Conservation (phyloP, 2,329 filamentous ascomycete genomes). For the Canariomyces notabilis region DNA sequence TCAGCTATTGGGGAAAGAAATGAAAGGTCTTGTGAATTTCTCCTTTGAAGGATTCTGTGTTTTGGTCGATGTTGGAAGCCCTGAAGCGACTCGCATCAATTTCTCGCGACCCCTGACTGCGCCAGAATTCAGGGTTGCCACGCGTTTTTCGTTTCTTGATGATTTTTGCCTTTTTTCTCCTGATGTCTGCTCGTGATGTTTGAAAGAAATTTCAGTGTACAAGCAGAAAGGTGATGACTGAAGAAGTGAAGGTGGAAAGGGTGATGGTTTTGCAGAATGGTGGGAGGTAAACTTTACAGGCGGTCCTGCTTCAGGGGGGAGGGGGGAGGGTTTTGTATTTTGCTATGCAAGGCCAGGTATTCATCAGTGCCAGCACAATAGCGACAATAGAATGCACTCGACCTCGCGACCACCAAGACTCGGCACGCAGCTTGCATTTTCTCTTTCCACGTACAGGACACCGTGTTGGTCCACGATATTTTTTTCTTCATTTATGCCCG, state of each 20-base stretch:
- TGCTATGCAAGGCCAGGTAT: too few relatives aligned
- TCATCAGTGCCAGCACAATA: constrained; percentile 9
- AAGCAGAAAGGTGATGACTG: neutral
- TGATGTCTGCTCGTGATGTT: neutral
- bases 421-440: neutral
- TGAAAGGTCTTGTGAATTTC: neutral
- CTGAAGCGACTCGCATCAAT: too few relatives aligned
- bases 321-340: constrained; percentile 1
- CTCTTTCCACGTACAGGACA: neutral
- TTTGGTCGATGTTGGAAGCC: too few relatives aligned
- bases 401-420: neutral
- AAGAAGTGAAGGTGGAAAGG: neutral
- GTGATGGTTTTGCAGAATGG: neutral
- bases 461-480: neutral
- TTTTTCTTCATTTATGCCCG: neutral
- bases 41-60: neutral
- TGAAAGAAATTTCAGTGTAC: neutral
- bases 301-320: neutral
- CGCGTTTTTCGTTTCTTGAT: constrained; percentile 2
- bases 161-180: neutral
- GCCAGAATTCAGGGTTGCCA: constrained; percentile 1
- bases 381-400: constrained; percentile 3
- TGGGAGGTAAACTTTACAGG: constrained; percentile 13
- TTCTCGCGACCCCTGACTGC: neutral
- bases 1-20: neutral